Evolutionary conservation across 2,329 filamentous ascomycete genomes (phyloP).

Genomic region (Lomentospora prolificans): DNA sequence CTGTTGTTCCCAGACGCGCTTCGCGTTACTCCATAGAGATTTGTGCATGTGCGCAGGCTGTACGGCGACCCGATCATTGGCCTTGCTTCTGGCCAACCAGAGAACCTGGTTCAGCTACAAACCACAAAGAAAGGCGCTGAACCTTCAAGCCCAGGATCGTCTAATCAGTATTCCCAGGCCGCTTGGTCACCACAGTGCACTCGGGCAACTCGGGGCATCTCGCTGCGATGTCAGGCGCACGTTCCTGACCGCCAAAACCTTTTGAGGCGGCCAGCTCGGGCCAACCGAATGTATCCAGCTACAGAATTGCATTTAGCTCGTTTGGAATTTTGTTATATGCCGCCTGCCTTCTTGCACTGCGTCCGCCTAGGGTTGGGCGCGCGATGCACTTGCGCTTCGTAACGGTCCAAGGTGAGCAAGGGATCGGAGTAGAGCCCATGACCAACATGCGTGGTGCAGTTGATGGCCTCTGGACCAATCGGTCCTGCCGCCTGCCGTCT

Average conservation of each 20-base stretch:
- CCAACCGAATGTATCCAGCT: neutral
- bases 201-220: slow-evolving; percentile 1
- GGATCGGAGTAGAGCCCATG: neutral
- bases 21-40: neutral
- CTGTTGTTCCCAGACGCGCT: neutral
- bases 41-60: neutral
- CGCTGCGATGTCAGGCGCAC: neutral
- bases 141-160: no score
- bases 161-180: no score
- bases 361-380: no score
- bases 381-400: no score
- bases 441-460: neutral
- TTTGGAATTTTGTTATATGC: no score
- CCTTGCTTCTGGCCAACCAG: neutral
- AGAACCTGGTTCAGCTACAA: neutral
- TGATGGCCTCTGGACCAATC: neutral
- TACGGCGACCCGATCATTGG: neutral
- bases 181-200: neutral
- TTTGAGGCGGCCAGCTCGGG: no score
- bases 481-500: neutral
- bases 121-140: neutral
- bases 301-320: neutral
- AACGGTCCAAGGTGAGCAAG: no score
- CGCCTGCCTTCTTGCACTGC: no score
- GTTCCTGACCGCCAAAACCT: neutral